Evolutionary conservation across 2,329 filamentous ascomycete species (phyloP).

Genomic region (Ophiostoma australiae): DNA sequence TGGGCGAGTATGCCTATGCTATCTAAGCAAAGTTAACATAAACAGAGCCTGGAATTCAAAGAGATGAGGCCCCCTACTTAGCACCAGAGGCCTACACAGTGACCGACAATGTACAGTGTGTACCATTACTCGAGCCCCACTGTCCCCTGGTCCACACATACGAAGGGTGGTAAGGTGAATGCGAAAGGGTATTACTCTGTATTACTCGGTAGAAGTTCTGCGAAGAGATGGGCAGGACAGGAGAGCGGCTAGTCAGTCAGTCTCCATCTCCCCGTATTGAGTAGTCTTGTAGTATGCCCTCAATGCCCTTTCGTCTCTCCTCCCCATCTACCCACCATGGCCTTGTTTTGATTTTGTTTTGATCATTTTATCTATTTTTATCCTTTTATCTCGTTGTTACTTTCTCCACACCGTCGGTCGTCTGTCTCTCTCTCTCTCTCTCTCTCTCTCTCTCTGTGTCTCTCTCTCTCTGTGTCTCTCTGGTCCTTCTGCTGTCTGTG

Average conservation of each 20-base stretch:
- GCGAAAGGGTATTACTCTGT: too few relatives aligned
- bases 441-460: neutral
- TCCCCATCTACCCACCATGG: neutral
- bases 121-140: slow-evolving; percentile 4
- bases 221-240: neutral
- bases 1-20: neutral
- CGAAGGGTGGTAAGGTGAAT: slow-evolving; percentile 14
- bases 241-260: neutral
- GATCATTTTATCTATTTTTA: slow-evolving; percentile 26
- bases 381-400: slow-evolving; percentile 6
- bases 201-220: slow-evolving; percentile 2
- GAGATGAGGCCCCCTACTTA: neutral
- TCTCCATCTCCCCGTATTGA: neutral
- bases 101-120: too few relatives aligned
- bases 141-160: slow-evolving; percentile 20
- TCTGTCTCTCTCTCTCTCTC: neutral
- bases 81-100: neutral
- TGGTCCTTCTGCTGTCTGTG: neutral
- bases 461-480: neutral
- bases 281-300: neutral
- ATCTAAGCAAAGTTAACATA: neutral
- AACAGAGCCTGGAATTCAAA: slow-evolving; percentile 5
- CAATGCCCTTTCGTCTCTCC: neutral
- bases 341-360: slow-evolving; percentile 1
- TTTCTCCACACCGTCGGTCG: neutral